A percentile compares a stretch with the other conserved stretches of the same genome.
Evolutionary conservation across 257 asterid genomes (phyloP).

Genomic region (Paraleonurus japonicus): DNA sequence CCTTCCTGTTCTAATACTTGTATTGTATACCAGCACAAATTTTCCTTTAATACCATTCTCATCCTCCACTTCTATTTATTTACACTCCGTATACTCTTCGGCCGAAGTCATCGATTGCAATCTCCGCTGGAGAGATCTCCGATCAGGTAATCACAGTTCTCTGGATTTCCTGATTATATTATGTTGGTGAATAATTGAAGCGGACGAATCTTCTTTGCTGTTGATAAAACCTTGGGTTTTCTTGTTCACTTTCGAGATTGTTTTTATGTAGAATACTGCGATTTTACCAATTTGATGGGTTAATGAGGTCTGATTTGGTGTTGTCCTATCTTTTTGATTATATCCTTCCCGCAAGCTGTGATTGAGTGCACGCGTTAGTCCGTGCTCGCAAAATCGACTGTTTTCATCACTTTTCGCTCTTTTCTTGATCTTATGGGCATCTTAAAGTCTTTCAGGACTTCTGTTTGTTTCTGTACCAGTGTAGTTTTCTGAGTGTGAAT

Average conservation of each 20-base stretch:
- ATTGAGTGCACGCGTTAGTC: slow-evolving; percentile 23
- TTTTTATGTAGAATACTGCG: slow-evolving; percentile 20
- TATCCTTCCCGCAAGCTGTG: slow-evolving; percentile 2
- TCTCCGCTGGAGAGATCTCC: slow-evolving; percentile 49
- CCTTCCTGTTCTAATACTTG: too few relatives aligned
- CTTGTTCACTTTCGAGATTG: slow-evolving; percentile 4
- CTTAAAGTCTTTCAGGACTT: neutral
- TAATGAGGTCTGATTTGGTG: slow-evolving; percentile 18
- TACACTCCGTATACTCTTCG: slow-evolving; percentile 18
- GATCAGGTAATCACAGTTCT: slow-evolving; percentile 32
- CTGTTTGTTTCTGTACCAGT: neutral
- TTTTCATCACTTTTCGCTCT: neutral
- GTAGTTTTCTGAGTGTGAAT: slow-evolving; percentile 3
- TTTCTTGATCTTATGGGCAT: neutral
- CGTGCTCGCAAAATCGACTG: slow-evolving; percentile 7
- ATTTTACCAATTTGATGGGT: slow-evolving; percentile 12
- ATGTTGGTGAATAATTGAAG: neutral
- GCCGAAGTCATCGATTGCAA: slow-evolving; percentile 24
- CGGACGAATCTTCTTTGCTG: slow-evolving; percentile 10
- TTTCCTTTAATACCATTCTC: neutral
- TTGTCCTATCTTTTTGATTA: neutral
- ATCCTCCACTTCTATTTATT: neutral
- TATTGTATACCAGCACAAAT: too few relatives aligned
- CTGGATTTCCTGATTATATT: slow-evolving; percentile 9
- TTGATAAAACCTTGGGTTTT: slow-evolving; percentile 9